These are phyloP conservation scores for Candida alai DNA, from an alignment of 805 yeast species.

Conservation along the genomic window DNA sequence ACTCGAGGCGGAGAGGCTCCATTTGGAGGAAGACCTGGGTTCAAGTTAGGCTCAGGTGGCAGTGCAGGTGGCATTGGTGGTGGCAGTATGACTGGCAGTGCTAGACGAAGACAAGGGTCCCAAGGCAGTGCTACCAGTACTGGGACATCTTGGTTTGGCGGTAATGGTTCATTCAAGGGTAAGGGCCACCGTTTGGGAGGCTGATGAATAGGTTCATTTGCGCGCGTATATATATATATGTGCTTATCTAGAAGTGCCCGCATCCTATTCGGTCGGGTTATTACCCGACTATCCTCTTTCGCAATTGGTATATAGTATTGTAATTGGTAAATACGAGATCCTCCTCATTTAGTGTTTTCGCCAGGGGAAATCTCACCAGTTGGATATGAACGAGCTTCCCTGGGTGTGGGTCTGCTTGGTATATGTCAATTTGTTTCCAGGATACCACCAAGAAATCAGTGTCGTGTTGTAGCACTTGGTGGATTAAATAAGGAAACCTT, in stretches of 20 bases:
- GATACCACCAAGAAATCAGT: too few relatives aligned
- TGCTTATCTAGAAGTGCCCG: not conserved
- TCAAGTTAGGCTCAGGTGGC: not conserved
- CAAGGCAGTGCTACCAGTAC: conserved; percentile 1
- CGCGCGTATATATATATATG: conserved; percentile 1
- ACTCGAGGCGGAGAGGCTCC: conserved; percentile 2
- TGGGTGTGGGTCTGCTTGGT: too few relatives aligned
- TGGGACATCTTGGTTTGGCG: conserved; percentile 13
- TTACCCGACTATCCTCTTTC: not conserved
- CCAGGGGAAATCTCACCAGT: too few relatives aligned
- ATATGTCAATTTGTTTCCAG: too few relatives aligned
- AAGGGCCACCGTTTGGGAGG: conserved; percentile 35
- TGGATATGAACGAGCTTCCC: too few relatives aligned
- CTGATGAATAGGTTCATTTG: conserved; percentile 8
- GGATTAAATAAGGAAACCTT: too few relatives aligned
- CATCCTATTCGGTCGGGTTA: not conserved
- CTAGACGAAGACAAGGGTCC: conserved; percentile 2
- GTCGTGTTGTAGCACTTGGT: too few relatives aligned
- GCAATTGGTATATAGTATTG: too few relatives aligned
- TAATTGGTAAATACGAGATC: too few relatives aligned
- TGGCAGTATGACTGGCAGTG: not conserved
- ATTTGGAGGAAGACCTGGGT: conserved; percentile 1
- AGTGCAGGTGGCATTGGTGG: conserved; percentile 1
- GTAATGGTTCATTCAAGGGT: conserved; percentile 24
- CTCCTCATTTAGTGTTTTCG: too few relatives aligned